Base-by-base conservation (phyloP, 1,284 basidiomycete species). In the Pseudozyma sp. region DNA sequence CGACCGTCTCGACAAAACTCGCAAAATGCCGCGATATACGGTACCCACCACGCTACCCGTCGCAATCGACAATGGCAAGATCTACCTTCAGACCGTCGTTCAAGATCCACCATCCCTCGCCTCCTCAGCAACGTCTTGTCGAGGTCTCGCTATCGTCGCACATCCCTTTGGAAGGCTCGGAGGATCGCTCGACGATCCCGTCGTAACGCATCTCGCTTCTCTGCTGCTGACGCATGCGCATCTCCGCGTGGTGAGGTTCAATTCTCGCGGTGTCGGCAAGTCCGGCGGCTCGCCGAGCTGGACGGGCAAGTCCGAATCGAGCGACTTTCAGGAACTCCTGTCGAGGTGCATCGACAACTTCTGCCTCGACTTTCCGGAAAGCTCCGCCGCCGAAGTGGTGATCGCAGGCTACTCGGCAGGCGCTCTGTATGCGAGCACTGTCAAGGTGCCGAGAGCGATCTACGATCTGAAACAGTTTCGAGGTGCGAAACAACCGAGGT, bases 231-330 rank as follows among this genome's bases (percentile, higher is more conserved):
- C 62, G 7, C 52, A 68, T n/a, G 40, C 49, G 1, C 46, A 66
- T 11, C 48, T 69, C 9, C 58, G 67, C 8, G 69, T 72, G 6
- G 66, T 76, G 19, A 62, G 70, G 7, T 76, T 73, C 69, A 76
- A 77, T 53, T 70, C 75, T 19, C 55, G 75, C 37, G 75, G 75
- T 9, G 75, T 75, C 3, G 75, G 71, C 42, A 58, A 66, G 19
- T 68, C 64, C 7, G 49, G 50, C 13, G 75, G 71, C 14, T 52
- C 55, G 7, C 30, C 75, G 1, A 75, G 65, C 58, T 78, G 75
- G 75, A 78, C 75, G 13, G 75, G 75, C 24, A 29, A 30, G 5
- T 35, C 29, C 19, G 75, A 78, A 54, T 65, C 54, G 16, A 49
- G 43, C n/a, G 75, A 78, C 54, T 75, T 68, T 39, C 65, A 75